Evolutionary conservation across 2,329 filamentous ascomycete species (phyloP), one percentile per base, ranked within the genome.

Genomic region (Emergomyces orientalis): DNA sequence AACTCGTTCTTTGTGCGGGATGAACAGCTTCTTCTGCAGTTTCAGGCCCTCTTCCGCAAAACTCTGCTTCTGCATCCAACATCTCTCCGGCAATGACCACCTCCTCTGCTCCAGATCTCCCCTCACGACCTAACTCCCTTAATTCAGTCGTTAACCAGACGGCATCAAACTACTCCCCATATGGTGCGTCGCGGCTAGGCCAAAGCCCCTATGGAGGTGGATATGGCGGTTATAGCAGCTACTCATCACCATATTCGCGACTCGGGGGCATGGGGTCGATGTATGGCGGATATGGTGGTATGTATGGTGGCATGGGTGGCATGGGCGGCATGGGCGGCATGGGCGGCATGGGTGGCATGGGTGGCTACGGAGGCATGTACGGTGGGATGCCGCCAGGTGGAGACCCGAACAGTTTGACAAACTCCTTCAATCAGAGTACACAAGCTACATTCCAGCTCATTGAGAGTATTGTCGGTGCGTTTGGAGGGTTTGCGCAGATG

Each of bases 401-500:
- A 47, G 75, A 96, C 74, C 90, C 91, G 34, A 91, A 94, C 75
- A 97, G 91, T 77, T 80, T 99, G 74, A 97, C 93, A n/a, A 90
- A 95, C 73, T 88, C 90, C 61, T 97, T 97, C 81, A 90, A 87
- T 73, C 92, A 96, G 76, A 94, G 89, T 79, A 99, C 95, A 0
- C 90, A 94, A 70, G 90, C 93, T 13, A 99, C 94, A 0, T 99
- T 99, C 73, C 94, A 97, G 80, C 91, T 99, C 83, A 91, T 99
- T 60, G 94, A 99, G 79, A 94, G 92, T 69, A 89, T 99, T 63
- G 94, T 99, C 17, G 90, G 91, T 30, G 92, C 94, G 2, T 99
- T 99, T 80, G 92, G 92, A 25, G 94, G 95, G 0, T 97, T 99
- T 73, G 91, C 95, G 14, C 94, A 99, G 80, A 99, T 99, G 94